Percentiles rank a stretch among this genome's conserved stretches.
Evolutionary conservation across 1,139 yeast genomes (phyloP).

Genomic region (Wickerhamomyces sp.): DNA sequence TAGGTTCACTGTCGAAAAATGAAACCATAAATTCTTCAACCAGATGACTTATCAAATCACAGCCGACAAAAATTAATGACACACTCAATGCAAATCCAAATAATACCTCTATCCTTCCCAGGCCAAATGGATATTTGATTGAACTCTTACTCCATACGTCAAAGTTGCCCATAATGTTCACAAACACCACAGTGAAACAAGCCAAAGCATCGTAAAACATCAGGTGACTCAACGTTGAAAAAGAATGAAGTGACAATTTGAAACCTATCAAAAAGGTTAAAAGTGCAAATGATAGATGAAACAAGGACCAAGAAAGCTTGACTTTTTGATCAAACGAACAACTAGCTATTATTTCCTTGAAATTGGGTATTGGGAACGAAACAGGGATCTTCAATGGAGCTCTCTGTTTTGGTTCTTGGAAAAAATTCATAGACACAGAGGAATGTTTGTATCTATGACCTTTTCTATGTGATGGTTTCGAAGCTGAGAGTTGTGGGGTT

Average conservation of each 20-base stretch:
- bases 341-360: constrained; percentile 54
- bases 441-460: constrained; percentile 96
- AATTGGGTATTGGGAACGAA: constrained; percentile 74
- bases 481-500: constrained; percentile 20
- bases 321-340: constrained; percentile 48
- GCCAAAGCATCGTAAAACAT: constrained; percentile 85
- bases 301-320: constrained; percentile 59
- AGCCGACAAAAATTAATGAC: constrained; percentile 83
- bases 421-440: constrained; percentile 93
- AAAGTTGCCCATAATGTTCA: constrained; percentile 79
- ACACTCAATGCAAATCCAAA: constrained; percentile 86
- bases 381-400: constrained; percentile 72
- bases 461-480: constrained; percentile 67
- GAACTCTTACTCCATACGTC: constrained; percentile 90
- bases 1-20: constrained; percentile 35
- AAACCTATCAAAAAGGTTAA: constrained; percentile 60
- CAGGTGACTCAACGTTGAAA: constrained; percentile 81
- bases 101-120: constrained; percentile 81
- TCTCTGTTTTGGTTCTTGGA: constrained; percentile 83
- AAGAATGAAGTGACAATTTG: constrained; percentile 49
- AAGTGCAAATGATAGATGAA: constrained; percentile 54
- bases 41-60: constrained; percentile 80
- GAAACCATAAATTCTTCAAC: constrained; percentile 65
- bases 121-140: constrained; percentile 83
- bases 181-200: constrained; percentile 62